Conservation (phyloP, 768 basidiomycete species). For the Amylocystis lapponica region DNA sequence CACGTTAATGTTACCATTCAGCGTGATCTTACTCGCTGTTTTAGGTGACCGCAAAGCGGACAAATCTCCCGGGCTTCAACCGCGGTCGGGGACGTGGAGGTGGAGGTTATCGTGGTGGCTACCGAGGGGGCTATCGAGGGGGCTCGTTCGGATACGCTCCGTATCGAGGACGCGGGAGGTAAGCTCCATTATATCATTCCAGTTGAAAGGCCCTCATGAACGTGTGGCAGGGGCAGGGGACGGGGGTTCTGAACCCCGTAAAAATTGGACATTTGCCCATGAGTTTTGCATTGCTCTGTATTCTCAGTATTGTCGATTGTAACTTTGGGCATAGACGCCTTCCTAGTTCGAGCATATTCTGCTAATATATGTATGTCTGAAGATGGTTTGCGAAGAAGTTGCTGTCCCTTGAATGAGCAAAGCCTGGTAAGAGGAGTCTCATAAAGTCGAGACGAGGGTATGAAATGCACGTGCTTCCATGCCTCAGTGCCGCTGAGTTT, state of each 20-base stretch:
- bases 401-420: no score
- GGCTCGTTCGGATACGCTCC: conserved; percentile 53
- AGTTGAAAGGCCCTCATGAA: conserved; percentile 6
- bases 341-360: no score
- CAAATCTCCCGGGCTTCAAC: conserved; percentile 90
- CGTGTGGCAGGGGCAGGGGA: conserved; percentile 53
- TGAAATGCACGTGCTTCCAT: no score
- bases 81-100: conserved; percentile 68
- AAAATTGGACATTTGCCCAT: conserved; percentile 13
- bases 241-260: conserved; percentile 52
- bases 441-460: no score
- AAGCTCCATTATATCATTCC: conserved; percentile 22
- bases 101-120: conserved; percentile 38
- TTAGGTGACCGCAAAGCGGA: conserved; percentile 92
- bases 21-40: neutral
- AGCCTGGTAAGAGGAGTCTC: no score
- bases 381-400: no score
- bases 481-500: no score
- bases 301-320: conserved; percentile 13
- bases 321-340: conserved; percentile 12
- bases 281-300: conserved; percentile 11
- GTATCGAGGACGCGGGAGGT: conserved; percentile 74
- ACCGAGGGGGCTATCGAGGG: conserved; percentile 56
- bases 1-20: no score
- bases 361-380: neutral